Base-by-base conservation (phyloP, 495 filamentous ascomycete species). In the Penicillium angulare region DNA sequence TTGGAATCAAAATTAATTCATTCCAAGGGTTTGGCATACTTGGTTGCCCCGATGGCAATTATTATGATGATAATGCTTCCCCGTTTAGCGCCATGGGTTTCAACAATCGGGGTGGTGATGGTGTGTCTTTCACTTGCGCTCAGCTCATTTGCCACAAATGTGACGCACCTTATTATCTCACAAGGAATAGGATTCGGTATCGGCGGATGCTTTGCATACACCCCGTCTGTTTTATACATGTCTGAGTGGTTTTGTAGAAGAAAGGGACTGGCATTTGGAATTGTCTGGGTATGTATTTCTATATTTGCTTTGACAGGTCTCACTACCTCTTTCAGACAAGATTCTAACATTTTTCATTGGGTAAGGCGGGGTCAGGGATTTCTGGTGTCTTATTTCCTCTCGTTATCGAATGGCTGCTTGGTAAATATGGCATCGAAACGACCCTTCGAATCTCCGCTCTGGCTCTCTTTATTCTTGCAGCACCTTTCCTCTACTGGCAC, bases 401-500 rank as follows among this genome's bases (percentile, higher is more conserved):
- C 5, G 36, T 74, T 1, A 63, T 84, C 16, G 57, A 80, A 33
- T 69, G 64, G 63, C 47, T 81, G 3, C 68, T 86, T 7, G 49
- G 68, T 8, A 36, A 43, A 1, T 79, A 75, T 44, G 83, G 83
- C 13, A 76, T 78, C 52, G 50, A 71, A 21, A 78, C 73, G 0
- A 79, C 81, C 0, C 61, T 78, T 0, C 51, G 68, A 39, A 56
- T 72, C 26, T 85, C 78, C 55, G 72, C 73, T 2, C 44, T 76
- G 26, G 59, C 65, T 5, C 56, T 76, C 0, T 72, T 84, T 33
- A 55, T 73, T 9, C 57, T 79, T 4, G 68, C 74, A 1, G 67
- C 72, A 1, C 82, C 82, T 3, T 66, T 86, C 10, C 66, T 80
- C 16, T 75, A 74, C 46, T 83, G 77, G 49, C 68, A 83, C 52